phyloP scores from a whole-genome alignment of 306 rosid genomes.

The Cucurbita argyrosperma region DNA sequence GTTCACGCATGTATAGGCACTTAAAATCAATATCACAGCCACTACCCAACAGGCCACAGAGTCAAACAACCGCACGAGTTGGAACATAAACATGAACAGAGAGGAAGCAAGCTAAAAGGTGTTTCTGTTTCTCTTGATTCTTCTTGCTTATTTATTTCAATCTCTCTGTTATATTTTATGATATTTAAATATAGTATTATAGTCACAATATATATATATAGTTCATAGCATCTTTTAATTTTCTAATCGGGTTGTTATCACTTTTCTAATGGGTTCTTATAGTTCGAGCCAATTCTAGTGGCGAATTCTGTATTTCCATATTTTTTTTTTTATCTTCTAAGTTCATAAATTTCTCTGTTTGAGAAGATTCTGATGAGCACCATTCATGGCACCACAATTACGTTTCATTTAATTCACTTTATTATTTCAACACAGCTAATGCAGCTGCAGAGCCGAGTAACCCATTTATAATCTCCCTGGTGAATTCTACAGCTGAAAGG shows the following conservation, averaged over 20 bases:
- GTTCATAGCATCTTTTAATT: too few species aligned
- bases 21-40: constrained; percentile 31
- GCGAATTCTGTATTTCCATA: too few species aligned
- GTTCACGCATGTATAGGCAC: constrained; percentile 53
- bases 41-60: constrained; percentile 1
- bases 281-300: too few species aligned
- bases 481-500: constrained; percentile 7
- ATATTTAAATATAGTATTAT: too few species aligned
- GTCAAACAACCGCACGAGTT: background rate
- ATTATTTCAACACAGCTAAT: background rate
- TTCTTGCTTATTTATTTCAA: background rate
- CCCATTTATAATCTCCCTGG: constrained; percentile 3
- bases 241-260: too few species aligned
- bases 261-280: too few species aligned
- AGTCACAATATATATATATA: too few species aligned
- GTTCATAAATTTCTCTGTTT: background rate
- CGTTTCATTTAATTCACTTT: background rate
- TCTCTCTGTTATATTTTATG: background rate
- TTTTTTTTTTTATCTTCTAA: too few species aligned
- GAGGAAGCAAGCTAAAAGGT: background rate
- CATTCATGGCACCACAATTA: background rate
- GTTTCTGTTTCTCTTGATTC: background rate
- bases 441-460: background rate
- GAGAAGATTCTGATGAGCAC: background rate
- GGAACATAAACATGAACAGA: background rate